Percentiles rank a stretch among this genome's conserved stretches.
Conservation (phyloP, 2,329 filamentous ascomycete genomes). For the Colletotrichum sp. region DNA sequence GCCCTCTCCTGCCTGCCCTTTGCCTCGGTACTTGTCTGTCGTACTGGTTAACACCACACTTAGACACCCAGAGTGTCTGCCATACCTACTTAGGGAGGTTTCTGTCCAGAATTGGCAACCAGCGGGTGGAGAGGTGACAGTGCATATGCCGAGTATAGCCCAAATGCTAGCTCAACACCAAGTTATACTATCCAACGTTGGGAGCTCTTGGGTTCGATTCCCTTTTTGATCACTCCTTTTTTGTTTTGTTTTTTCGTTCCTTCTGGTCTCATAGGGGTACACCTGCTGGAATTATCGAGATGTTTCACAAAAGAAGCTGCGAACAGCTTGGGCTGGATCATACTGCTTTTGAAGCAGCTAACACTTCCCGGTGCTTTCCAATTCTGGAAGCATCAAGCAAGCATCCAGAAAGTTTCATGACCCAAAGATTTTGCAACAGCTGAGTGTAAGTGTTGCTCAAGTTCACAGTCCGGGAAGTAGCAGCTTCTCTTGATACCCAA, state of each 20-base stretch:
- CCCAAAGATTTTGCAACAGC: neutral
- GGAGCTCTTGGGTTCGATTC: neutral
- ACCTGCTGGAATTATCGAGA: neutral
- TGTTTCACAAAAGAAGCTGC: neutral
- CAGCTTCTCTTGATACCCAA: neutral
- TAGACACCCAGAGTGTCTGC: neutral
- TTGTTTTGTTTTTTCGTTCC: neutral
- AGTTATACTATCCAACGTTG: neutral
- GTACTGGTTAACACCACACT: neutral
- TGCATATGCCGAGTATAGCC: neutral
- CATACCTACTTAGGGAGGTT: neutral
- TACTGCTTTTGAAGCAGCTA: neutral
- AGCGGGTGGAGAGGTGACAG: neutral
- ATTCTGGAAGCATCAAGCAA: neutral
- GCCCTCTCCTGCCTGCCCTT: neutral
- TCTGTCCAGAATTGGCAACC: neutral
- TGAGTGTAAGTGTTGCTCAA: neutral
- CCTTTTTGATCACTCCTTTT: neutral
- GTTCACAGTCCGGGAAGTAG: neutral
- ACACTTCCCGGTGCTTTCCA: fast-evolving
- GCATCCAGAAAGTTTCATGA: neutral
- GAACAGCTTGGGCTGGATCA: neutral
- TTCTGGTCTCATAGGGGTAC: neutral
- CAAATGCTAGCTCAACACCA: neutral
- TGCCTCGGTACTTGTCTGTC: neutral